Conservation (phyloP, 139 green algal genomes). For the Micractinium sp. region DNA sequence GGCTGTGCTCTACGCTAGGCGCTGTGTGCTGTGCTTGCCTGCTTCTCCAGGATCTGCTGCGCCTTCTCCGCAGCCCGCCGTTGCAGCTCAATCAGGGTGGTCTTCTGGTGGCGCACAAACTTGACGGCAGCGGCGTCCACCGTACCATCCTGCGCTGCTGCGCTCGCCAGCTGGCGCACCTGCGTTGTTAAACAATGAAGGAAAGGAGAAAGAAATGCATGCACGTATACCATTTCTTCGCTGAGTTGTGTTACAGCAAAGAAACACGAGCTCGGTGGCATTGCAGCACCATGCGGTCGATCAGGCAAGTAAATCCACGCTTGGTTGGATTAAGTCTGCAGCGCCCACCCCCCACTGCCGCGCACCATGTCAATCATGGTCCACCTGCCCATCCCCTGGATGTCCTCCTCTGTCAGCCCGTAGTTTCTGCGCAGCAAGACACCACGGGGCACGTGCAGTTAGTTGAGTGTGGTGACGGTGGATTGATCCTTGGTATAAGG, state of each 20-base stretch:
- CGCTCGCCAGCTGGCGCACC: conserved; percentile 65
- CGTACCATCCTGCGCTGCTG: conserved; percentile 48
- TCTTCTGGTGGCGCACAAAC: conserved; percentile 60
- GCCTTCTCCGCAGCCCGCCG: conserved; percentile 43
- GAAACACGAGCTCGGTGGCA: not conserved
- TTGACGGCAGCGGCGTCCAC: conserved; percentile 35
- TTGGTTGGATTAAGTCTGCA: too few relatives aligned
- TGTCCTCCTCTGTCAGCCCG: conserved; percentile 26
- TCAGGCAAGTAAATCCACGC: too few relatives aligned
- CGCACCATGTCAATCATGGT: conserved; percentile 36
- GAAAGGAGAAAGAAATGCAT: not conserved
- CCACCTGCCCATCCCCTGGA: conserved; percentile 33
- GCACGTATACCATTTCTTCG: too few relatives aligned
- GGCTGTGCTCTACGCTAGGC: too few relatives aligned
- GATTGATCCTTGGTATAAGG: too few relatives aligned
- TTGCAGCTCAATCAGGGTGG: conserved; percentile 57
- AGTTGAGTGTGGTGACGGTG: too few relatives aligned
- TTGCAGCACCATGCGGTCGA: too few relatives aligned
- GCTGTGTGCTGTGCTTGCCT: conserved; percentile 29
- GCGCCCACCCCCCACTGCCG: too few relatives aligned
- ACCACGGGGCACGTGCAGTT: conserved; percentile 17
- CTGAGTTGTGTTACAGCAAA: too few relatives aligned
- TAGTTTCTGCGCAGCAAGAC: conserved; percentile 43
- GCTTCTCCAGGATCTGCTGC: conserved; percentile 66
- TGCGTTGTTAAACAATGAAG: not conserved